Conservation (phyloP, 495 filamentous ascomycete genomes). For the Alectoria sarmentosa region DNA sequence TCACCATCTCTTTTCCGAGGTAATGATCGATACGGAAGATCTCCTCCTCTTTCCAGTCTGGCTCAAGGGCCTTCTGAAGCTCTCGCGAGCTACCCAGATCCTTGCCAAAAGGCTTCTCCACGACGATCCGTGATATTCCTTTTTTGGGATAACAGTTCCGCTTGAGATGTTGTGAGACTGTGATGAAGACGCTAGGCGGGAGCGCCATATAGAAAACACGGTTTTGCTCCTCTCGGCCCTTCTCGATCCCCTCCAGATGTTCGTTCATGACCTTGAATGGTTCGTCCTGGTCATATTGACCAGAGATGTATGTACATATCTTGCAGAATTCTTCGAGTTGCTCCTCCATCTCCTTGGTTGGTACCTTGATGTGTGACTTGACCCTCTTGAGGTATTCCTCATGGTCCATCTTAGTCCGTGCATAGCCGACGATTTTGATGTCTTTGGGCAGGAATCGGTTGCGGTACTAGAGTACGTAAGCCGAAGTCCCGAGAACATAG, state of each 20-base stretch:
- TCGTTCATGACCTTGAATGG: constrained; percentile 83
- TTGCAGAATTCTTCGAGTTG: constrained; percentile 84
- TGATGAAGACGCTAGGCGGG: constrained; percentile 94
- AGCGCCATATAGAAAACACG: constrained; percentile 99
- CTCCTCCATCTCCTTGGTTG: constrained; percentile 94
- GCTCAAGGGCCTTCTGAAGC: constrained; percentile 89
- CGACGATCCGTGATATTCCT: constrained; percentile 90
- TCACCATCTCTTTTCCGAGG: constrained; percentile 99
- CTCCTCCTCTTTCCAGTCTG: constrained; percentile 99
- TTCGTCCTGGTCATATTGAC: constrained; percentile 96
- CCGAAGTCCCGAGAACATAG: constrained; percentile 9
- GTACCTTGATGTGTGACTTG: constrained; percentile 97
- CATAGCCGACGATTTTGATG: constrained; percentile 97
- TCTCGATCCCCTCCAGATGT: constrained; percentile 85
- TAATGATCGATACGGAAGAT: constrained; percentile 99
- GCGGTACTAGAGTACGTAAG: constrained; percentile 60
- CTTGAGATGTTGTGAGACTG: constrained; percentile 95
- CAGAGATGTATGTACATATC: constrained; percentile 86
- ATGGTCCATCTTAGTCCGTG: constrained; percentile 98
- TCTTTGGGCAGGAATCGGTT: constrained; percentile 98
- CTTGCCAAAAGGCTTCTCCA: constrained; percentile 99
- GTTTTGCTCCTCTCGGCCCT: constrained; percentile 73
- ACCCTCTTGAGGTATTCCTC: constrained; percentile 89
- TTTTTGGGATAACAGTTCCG: constrained; percentile 87
- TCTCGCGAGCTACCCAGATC: constrained; percentile 91